phyloP scores from a whole-genome alignment of 495 filamentous ascomycete species.

The Melanomma pulvis-pyrius region DNA sequence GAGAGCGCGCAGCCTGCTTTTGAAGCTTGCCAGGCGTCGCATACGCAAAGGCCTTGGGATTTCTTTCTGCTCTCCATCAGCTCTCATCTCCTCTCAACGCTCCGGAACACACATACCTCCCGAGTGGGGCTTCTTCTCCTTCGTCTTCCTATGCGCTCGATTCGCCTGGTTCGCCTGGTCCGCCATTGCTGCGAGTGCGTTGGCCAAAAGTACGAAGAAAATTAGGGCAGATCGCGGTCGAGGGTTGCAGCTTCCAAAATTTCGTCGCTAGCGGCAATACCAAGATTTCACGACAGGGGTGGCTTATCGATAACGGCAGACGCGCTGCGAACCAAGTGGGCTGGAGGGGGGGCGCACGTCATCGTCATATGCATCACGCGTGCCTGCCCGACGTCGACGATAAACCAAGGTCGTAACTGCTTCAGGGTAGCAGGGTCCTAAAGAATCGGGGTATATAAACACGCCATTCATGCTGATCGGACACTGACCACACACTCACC shows the following conservation, averaged over 20 bases:
- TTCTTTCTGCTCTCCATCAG: conserved; percentile 57
- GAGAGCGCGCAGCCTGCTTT: conserved; percentile 81
- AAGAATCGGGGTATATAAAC: conserved; percentile 19
- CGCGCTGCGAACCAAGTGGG: not conserved
- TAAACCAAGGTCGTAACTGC: conserved; percentile 20
- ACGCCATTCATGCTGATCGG: not conserved
- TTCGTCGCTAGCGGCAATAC: conserved; percentile 22
- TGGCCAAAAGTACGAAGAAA: not conserved
- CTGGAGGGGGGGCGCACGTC: conserved; percentile 17
- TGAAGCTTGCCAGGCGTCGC: conserved; percentile 83
- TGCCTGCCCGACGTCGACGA: not conserved
- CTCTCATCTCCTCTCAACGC: not conserved
- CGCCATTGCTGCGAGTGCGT: conserved; percentile 2
- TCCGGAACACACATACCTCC: conserved; percentile 37
- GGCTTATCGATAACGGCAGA: conserved; percentile 30
- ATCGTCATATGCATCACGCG: conserved; percentile 24
- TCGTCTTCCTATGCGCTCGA: conserved; percentile 79
- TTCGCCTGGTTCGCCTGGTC: conserved; percentile 81
- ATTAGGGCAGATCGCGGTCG: not conserved
- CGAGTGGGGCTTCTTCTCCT: conserved; percentile 84
- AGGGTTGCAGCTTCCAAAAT: conserved; percentile 18
- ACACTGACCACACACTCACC: not conserved
- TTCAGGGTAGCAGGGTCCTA: conserved; percentile 1
- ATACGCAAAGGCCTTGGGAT: conserved; percentile 91
- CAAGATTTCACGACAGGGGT: conserved; percentile 30